Conservation (phyloP, 208 protist genomes). For the Crithidia expoeki region DNA sequence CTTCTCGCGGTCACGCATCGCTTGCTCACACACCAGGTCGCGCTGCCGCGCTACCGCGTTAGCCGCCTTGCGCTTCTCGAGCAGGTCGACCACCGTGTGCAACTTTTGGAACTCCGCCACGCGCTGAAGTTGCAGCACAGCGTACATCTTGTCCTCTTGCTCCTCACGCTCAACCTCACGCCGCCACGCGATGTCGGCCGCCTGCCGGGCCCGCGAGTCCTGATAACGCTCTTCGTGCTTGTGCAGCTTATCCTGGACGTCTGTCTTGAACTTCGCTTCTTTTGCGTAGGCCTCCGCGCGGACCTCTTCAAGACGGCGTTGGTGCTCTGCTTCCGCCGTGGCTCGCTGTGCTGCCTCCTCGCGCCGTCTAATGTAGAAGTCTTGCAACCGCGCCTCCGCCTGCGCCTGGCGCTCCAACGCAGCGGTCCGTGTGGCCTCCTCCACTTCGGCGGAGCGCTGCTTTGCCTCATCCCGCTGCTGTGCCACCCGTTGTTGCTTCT, state of each 20-base stretch:
- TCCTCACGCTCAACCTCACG: conserved; percentile 68
- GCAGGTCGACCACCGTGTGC: conserved; percentile 55
- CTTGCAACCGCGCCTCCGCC: conserved; percentile 55
- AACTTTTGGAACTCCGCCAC: conserved; percentile 79
- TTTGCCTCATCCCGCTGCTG: conserved; percentile 52
- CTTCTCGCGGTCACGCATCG: conserved; percentile 46
- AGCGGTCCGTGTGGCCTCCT: conserved; percentile 49
- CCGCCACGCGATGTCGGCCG: conserved; percentile 39
- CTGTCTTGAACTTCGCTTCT: conserved; percentile 37
- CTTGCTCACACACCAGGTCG: conserved; percentile 46
- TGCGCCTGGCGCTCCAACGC: conserved; percentile 60
- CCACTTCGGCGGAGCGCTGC: conserved; percentile 51
- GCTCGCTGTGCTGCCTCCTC: conserved; percentile 41
- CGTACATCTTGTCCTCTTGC: conserved; percentile 59
- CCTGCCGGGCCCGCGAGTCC: conserved; percentile 35
- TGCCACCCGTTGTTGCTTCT: conserved; percentile 48
- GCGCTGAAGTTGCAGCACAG: conserved; percentile 64
- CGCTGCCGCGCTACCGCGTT: conserved; percentile 54
- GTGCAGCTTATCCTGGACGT: conserved; percentile 32
- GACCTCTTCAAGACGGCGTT: conserved; percentile 41
- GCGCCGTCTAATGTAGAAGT: conserved; percentile 46
- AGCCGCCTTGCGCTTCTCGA: conserved; percentile 66
- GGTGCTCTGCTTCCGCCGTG: conserved; percentile 46
- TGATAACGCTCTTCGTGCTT: conserved; percentile 47
- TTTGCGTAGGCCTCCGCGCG: conserved; percentile 36